Percentiles rank a stretch among this genome's conserved stretches.
Conservation (phyloP, 441 rosid species). For the Caryocar brasiliense region DNA sequence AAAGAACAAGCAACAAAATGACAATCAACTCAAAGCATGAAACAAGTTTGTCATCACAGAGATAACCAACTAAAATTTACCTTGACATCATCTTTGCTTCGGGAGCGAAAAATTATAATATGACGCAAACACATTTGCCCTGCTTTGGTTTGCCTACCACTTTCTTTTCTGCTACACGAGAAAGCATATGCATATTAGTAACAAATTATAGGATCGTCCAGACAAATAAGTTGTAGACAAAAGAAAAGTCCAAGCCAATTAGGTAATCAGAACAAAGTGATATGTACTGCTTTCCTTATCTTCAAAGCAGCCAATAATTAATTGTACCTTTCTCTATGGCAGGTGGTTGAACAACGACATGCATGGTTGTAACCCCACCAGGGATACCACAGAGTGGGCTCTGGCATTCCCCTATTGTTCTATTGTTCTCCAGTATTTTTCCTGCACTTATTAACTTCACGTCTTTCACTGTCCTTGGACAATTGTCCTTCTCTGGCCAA, state of each 20-base stretch:
- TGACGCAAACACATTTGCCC: slow-evolving; percentile 69
- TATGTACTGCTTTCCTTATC: background rate
- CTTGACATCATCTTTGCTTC: slow-evolving; percentile 12
- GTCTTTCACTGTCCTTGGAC: slow-evolving; percentile 82
- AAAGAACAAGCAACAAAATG: background rate
- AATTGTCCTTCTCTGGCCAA: slow-evolving; percentile 66
- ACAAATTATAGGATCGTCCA: slow-evolving; percentile 1
- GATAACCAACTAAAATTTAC: slow-evolving; percentile 13
- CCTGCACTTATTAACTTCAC: slow-evolving; percentile 91
- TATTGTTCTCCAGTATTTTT: slow-evolving; percentile 78
- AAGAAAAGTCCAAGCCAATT: slow-evolving; percentile 11
- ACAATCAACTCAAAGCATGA: background rate
- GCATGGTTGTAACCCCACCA: slow-evolving; percentile 91
- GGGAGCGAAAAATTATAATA: slow-evolving; percentile 39
- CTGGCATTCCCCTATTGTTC: slow-evolving; percentile 68
- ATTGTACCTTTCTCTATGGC: slow-evolving; percentile 53
- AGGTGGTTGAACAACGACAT: slow-evolving; percentile 83
- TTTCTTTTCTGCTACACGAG: slow-evolving; percentile 59
- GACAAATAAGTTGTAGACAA: background rate
- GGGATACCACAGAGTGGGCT: slow-evolving; percentile 75
- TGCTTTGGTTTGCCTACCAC: slow-evolving; percentile 41
- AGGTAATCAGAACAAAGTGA: slow-evolving; percentile 1
- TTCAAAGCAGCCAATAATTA: background rate
- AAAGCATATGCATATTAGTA: slow-evolving; percentile 1
- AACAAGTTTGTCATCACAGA: background rate